Conservation (phyloP, 441 rosid genomes). For the Syzygium syzygioides region DNA sequence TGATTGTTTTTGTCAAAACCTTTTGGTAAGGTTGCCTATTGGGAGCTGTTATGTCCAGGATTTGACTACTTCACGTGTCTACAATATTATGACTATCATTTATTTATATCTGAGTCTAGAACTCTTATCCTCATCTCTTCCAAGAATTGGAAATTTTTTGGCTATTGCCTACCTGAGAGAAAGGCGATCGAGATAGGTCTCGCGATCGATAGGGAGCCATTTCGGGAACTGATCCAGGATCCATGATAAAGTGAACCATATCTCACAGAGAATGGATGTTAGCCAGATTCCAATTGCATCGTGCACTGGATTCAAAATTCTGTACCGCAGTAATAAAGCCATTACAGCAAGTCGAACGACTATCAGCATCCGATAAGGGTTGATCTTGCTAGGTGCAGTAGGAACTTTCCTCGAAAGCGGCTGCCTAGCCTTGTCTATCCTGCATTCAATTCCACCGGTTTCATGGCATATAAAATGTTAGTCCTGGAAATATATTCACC, state of each 20-base stretch:
- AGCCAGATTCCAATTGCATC: constrained; percentile 93
- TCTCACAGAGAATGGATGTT: constrained; percentile 81
- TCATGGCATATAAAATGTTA: neutral
- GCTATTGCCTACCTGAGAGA: constrained; percentile 51
- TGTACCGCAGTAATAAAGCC: constrained; percentile 68
- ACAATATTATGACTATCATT: neutral
- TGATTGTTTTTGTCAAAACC: neutral
- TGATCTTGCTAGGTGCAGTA: constrained; percentile 86
- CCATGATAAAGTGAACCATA: constrained; percentile 96
- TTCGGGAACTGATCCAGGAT: constrained; percentile 97
- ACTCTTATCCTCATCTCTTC: neutral
- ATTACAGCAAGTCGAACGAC: constrained; percentile 74
- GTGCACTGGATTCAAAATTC: constrained; percentile 77
- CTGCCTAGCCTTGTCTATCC: constrained; percentile 87
- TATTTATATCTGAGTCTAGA: neutral
- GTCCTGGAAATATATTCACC: neutral
- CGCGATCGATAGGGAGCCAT: constrained; percentile 89
- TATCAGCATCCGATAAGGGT: constrained; percentile 86
- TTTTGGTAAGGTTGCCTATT: neutral
- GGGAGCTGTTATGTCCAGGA: neutral
- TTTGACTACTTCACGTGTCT: neutral
- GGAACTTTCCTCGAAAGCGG: constrained; percentile 93
- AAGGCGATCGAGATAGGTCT: constrained; percentile 87
- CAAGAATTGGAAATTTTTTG: neutral
- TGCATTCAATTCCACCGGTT: constrained; percentile 14